Percentiles rank a stretch among this genome's conserved stretches.
Evolutionary conservation across 164 flowering plant species (phyloP).

Genomic region (Nymphaea thermarum): DNA sequence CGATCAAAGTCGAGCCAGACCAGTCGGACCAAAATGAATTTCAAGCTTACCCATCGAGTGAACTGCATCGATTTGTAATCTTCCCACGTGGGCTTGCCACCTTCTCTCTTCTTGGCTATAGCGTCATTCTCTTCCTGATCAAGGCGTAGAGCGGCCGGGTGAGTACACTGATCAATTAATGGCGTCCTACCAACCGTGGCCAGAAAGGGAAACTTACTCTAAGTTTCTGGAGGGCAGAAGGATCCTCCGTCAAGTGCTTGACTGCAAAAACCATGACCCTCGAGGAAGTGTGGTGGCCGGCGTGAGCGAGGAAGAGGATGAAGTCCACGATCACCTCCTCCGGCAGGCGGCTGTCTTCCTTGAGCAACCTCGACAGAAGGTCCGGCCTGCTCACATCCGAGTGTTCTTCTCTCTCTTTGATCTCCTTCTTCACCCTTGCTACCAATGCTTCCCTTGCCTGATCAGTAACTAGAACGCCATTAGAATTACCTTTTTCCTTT

Average conservation of each 20-base stretch:
- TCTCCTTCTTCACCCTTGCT: neutral
- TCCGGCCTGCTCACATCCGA: neutral
- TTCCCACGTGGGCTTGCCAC: slow-evolving; percentile 6
- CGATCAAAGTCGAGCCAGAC: no score
- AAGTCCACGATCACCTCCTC: slow-evolving; percentile 1
- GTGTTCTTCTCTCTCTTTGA: neutral
- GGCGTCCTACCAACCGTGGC: neutral
- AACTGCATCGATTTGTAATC: slow-evolving; percentile 6
- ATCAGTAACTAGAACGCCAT: neutral
- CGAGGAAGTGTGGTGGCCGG: slow-evolving; percentile 1
- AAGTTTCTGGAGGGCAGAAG: neutral
- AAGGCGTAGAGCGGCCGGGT: neutral
- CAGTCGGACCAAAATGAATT: no score
- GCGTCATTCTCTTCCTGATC: neutral
- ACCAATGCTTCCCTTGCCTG: slow-evolving; percentile 1
- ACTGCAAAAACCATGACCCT: neutral
- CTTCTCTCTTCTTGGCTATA: neutral
- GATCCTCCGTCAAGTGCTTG: neutral
- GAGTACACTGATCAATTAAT: no score
- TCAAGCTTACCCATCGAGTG: slow-evolving; percentile 7
- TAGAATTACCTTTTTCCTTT: no score
- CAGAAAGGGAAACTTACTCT: neutral
- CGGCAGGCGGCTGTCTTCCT: neutral
- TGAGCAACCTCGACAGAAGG: slow-evolving; percentile 1
- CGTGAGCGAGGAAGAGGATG: neutral